phyloP scores from a whole-genome alignment of 129 eudicot genomes.

The Chrysanthemum seticuspe region DNA sequence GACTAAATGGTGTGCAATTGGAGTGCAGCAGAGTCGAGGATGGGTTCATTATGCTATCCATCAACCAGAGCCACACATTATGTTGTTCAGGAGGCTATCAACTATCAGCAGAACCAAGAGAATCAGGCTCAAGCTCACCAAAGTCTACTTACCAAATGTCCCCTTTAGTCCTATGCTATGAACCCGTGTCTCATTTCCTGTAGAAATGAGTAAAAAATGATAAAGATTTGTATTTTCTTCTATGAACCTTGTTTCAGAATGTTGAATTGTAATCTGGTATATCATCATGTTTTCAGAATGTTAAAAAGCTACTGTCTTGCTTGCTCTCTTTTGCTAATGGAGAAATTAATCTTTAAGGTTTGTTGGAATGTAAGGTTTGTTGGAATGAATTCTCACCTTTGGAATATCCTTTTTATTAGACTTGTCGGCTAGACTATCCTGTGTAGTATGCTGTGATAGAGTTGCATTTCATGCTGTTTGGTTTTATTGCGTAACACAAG shows the following conservation, averaged over 20 bases:
- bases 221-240: conserved; percentile 15
- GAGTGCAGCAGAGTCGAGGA: conserved; percentile 95
- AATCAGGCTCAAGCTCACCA: conserved; percentile 69
- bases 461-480: too few relatives aligned
- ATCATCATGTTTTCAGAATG: conserved; percentile 27
- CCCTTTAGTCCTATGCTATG: not conserved
- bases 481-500: too few relatives aligned
- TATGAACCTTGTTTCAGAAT: conserved; percentile 27
- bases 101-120: conserved; percentile 91
- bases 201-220: conserved; percentile 35
- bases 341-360: not conserved
- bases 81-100: conserved; percentile 89
- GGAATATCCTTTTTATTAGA: too few relatives aligned
- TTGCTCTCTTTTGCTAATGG: too few relatives aligned
- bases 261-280: conserved; percentile 19
- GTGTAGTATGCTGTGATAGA: too few relatives aligned
- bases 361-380: too few relatives aligned
- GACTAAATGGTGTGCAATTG: conserved; percentile 95
- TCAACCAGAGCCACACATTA: conserved; percentile 91
- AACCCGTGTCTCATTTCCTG: not conserved
- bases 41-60: conserved; percentile 97
- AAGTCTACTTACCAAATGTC: conserved; percentile 51
- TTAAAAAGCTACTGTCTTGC: not conserved
- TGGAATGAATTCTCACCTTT: too few relatives aligned
- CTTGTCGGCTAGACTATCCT: too few relatives aligned